These are phyloP conservation scores for Acer yangbiense DNA, from an alignment of 345 rosid genomes.

Conservation along the genomic window DNA sequence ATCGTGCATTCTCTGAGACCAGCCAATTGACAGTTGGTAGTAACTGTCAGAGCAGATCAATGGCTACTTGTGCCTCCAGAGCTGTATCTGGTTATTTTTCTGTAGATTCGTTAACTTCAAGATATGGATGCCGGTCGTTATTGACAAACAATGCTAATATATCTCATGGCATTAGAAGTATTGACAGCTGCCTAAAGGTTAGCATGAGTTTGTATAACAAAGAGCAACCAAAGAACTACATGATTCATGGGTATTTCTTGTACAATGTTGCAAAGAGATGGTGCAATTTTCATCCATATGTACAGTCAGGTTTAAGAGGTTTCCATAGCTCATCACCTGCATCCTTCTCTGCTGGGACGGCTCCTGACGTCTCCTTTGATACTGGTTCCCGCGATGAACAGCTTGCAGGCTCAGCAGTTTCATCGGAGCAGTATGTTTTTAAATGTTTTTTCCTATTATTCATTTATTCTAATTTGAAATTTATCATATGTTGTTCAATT, in stretches of 20 bases:
- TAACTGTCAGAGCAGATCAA: constrained; percentile 34
- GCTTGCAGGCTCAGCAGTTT: constrained; percentile 40
- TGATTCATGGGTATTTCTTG: constrained; percentile 49
- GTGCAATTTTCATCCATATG: constrained; percentile 31
- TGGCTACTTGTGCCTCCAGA: constrained; percentile 61
- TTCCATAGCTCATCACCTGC: constrained; percentile 51
- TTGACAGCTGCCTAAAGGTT: constrained; percentile 41
- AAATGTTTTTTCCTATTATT: not conserved
- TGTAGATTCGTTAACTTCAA: constrained; percentile 40
- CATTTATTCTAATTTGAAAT: not conserved
- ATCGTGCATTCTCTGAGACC: constrained; percentile 51
- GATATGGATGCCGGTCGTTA: constrained; percentile 24
- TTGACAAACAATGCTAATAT: constrained; percentile 29
- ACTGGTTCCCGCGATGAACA: constrained; percentile 58
- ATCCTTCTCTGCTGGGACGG: constrained; percentile 60
- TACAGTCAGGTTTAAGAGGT: constrained; percentile 51
- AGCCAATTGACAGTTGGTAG: constrained; percentile 32
- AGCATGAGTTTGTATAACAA: constrained; percentile 64
- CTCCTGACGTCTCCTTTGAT: constrained; percentile 69
- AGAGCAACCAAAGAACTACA: constrained; percentile 44
- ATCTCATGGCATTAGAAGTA: constrained; percentile 31
- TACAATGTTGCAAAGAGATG: constrained; percentile 57
- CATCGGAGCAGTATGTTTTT: constrained; percentile 64
- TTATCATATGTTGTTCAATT: not conserved
- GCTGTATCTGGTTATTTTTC: constrained; percentile 38